Base-by-base conservation (phyloP, 2,329 filamentous ascomycete species). In the Xylaria sp. region DNA sequence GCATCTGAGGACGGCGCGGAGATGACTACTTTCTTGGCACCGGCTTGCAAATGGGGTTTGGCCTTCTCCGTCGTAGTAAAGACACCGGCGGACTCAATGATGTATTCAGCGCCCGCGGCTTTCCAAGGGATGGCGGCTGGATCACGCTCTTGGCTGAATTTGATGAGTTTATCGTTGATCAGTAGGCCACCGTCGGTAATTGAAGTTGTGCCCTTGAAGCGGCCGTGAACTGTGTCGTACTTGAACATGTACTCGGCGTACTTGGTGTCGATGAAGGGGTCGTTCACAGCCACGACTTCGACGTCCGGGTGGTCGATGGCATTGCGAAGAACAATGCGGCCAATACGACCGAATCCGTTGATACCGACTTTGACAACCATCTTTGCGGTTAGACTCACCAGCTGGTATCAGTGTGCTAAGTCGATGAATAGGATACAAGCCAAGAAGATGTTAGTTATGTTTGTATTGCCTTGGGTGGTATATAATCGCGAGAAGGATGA, bases 161-260 rank as follows among this genome's bases (percentile, higher is more conserved):
- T 91, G 88, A 98, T 88, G 80, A 87, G 91, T 91, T 97, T 97
- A 90, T 93, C 94, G 85, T 98, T 95, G 89, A 98, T 90, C 77
- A 91, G 84, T 77, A 99, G 90, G 82, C 92, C 88, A 77, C 83
- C 83, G 72, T 90, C 86, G 1, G 49, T 12, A 82, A 92, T 86
- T 84, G 91, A 84, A 84, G 98, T 90, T 71, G 92, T 91, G 78
- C 95, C 95, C 88, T 98, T 97, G 92, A 98, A 99, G 83, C 89
- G 83, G 78, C 96, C 96, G 90, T 99, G 96, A 83, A 93, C 94
- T 79, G 92, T 94, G 89, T 99, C 96, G 85, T 98, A 98, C 89
- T 97, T 97, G 87, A 98, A 92, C 96, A 98, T 98, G 91, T 98
- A 98, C 82, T 92, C 95, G 84, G 96, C 96, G 86, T 98, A 98